Evolutionary conservation across 116 monocot species (phyloP).

Genomic region (Posidonia oceanica): DNA sequence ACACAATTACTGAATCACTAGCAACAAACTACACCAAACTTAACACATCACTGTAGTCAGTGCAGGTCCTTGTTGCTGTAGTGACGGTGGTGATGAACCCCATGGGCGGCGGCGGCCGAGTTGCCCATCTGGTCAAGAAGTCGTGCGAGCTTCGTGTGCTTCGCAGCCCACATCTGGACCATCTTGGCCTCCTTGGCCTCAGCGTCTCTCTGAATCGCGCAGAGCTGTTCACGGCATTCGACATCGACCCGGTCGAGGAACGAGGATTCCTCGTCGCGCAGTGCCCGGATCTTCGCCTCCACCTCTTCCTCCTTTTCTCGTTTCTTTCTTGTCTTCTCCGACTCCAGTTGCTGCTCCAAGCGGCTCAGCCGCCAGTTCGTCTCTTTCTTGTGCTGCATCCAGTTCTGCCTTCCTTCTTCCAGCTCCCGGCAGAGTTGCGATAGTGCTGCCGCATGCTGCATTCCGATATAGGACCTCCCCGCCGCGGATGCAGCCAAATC

Average conservation of each 20-base stretch:
- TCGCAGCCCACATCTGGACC: conserved; percentile 23
- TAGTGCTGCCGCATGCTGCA: conserved; percentile 12
- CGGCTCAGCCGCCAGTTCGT: conserved; percentile 39
- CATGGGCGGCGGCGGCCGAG: background rate
- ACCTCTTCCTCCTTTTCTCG: conserved; percentile 30
- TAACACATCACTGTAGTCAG: background rate
- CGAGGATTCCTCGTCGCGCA: conserved; percentile 27
- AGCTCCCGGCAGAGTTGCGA: conserved; percentile 30
- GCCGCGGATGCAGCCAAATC: background rate
- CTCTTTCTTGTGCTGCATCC: conserved; percentile 43
- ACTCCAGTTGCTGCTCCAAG: conserved; percentile 44
- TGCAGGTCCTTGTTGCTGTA: background rate
- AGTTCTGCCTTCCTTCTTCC: conserved; percentile 31
- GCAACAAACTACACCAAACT: too few relatives aligned
- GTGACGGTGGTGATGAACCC: background rate
- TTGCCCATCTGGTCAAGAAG: conserved; percentile 10
- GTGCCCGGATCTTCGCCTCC: conserved; percentile 26
- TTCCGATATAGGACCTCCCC: background rate
- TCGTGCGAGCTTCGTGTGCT: conserved; percentile 15
- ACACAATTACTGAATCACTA: too few relatives aligned
- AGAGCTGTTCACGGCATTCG: conserved; percentile 30
- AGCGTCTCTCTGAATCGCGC: conserved; percentile 27
- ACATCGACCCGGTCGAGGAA: conserved; percentile 20
- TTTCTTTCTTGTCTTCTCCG: conserved; percentile 33
- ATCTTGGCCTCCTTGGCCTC: conserved; percentile 30